Conservation (phyloP, 73 alveolate species). For the Breviolum minutum region DNA sequence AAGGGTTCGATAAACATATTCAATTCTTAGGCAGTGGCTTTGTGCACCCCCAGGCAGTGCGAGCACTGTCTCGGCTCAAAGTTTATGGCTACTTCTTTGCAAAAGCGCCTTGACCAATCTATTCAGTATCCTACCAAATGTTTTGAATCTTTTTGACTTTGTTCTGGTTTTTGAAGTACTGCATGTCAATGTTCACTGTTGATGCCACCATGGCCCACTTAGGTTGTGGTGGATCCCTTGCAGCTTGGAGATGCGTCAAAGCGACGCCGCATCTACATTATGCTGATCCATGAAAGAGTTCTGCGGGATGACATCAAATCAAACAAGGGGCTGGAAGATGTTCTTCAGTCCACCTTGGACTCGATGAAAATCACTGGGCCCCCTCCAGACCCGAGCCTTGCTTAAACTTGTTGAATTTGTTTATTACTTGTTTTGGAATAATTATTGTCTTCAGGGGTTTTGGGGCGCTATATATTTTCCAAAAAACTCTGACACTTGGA, state of each 20-base stretch:
- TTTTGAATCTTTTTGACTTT: background rate
- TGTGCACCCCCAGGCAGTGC: background rate
- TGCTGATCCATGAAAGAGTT: background rate
- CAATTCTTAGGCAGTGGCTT: too few species aligned
- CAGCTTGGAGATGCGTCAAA: background rate
- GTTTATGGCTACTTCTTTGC: background rate
- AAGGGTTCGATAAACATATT: too few species aligned
- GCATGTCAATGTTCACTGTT: background rate
- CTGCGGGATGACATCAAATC: background rate
- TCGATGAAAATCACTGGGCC: background rate
- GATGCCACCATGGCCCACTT: background rate
- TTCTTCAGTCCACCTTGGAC: background rate
- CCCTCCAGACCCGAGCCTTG: background rate
- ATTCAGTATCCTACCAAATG: background rate
- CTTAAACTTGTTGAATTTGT: background rate
- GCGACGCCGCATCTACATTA: background rate
- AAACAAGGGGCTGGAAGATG: background rate
- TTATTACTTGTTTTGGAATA: background rate
- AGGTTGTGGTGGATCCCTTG: slow-evolving; percentile 6
- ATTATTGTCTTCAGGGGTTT: too few species aligned
- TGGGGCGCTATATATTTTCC: too few species aligned
- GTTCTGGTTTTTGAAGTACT: too few species aligned
- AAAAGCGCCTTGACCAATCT: background rate
- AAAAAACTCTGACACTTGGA: background rate
- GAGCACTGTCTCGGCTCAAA: background rate